Evolutionary conservation across 768 basidiomycete species (phyloP).

Genomic region (Rhodotorula kratochvilovae): DNA sequence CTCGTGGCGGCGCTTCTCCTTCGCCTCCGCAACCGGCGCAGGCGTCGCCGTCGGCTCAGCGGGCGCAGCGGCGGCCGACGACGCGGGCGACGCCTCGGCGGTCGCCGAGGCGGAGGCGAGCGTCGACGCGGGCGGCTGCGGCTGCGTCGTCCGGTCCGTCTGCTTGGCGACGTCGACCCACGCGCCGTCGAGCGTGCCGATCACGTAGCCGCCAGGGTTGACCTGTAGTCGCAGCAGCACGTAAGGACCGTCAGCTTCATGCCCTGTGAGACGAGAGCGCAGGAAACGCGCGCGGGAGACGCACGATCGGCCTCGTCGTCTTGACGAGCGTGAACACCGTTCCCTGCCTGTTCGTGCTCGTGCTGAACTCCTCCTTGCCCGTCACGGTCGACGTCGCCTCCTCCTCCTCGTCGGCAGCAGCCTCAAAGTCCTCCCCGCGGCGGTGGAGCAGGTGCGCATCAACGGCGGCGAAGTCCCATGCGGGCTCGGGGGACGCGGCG

Average conservation of each 20-base stretch:
- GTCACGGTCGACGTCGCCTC: not conserved
- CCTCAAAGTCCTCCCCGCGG: slow-evolving; percentile 10
- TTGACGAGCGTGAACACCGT: slow-evolving; percentile 20
- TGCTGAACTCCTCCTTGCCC: slow-evolving; percentile 14
- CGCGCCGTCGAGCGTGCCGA: slow-evolving; percentile 30
- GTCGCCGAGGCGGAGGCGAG: not conserved
- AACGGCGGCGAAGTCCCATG: slow-evolving; percentile 6
- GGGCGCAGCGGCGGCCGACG: not conserved
- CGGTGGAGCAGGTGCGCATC: slow-evolving; percentile 14
- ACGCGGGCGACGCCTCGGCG: not conserved
- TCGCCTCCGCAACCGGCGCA: not conserved
- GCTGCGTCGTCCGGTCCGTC: slow-evolving; percentile 1
- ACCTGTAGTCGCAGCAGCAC: not conserved
- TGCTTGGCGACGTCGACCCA: slow-evolving; percentile 27
- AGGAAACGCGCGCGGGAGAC: not conserved
- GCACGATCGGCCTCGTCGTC: slow-evolving; percentile 33
- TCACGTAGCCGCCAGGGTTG: slow-evolving; percentile 28
- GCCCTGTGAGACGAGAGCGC: too few relatives aligned
- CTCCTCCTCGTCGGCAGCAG: not conserved
- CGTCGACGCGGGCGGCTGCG: not conserved
- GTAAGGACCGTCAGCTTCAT: too few relatives aligned
- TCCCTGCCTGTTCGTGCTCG: slow-evolving; percentile 18
- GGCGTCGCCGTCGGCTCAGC: not conserved
- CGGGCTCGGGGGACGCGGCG: not conserved
- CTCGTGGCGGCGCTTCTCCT: not conserved